phyloP scores from a whole-genome alignment of 2,329 filamentous ascomycete genomes.

The Furcasterigmium sp. region DNA sequence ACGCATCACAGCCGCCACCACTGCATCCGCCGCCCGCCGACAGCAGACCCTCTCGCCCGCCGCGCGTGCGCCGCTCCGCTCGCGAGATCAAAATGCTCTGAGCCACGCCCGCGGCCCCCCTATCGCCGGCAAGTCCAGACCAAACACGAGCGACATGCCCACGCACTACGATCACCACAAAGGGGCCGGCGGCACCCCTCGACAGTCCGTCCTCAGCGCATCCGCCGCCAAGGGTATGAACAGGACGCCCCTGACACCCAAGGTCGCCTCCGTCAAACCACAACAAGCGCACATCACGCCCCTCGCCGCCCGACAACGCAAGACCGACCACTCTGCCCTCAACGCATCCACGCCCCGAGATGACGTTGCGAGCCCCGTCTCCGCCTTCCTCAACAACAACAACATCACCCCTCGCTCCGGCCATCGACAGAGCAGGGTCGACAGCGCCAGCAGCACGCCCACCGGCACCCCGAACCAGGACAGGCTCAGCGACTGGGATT shows the following conservation, averaged over 20 bases:
- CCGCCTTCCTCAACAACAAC: slow-evolving; percentile 48
- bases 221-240: slow-evolving; percentile 49
- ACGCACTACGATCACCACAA: slow-evolving; percentile 39
- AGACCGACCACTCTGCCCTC: slow-evolving; percentile 17
- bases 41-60: slow-evolving; percentile 10
- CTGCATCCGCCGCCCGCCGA: slow-evolving; percentile 2
- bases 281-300: slow-evolving; percentile 13
- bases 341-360: slow-evolving; percentile 27
- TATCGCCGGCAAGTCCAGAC: slow-evolving; percentile 4
- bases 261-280: slow-evolving; percentile 39
- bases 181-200: slow-evolving; percentile 35
- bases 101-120: slow-evolving; percentile 8
- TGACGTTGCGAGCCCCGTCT: slow-evolving; percentile 46
- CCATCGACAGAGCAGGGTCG: slow-evolving; percentile 63
- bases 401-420: slow-evolving; percentile 79
- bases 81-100: slow-evolving; percentile 13
- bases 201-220: slow-evolving; percentile 58
- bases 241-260: slow-evolving; percentile 47
- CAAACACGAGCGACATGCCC: slow-evolving; percentile 24
- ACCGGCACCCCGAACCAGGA: slow-evolving; percentile 51
- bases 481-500: slow-evolving; percentile 38
- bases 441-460: slow-evolving; percentile 64
- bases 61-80: slow-evolving; percentile 10
- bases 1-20: slow-evolving; percentile 2
- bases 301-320: slow-evolving; percentile 33